A percentile compares a stretch with the other conserved stretches of the same genome.
Conservation (phyloP, 2,329 filamentous ascomycete species). For the Beauveria sp. region DNA sequence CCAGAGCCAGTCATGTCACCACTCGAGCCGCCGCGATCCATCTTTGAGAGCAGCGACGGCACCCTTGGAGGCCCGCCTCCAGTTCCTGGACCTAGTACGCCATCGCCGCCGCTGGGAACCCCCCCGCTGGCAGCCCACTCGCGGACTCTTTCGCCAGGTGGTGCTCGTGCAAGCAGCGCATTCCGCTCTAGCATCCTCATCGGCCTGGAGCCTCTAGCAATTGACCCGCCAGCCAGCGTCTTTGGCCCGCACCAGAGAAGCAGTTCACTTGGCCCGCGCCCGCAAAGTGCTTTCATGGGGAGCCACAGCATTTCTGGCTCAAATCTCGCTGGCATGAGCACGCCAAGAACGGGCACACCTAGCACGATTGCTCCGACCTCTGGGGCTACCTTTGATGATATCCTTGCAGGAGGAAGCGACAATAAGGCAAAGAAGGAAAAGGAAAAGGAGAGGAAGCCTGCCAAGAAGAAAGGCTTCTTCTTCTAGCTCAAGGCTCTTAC, state of each 20-base stretch:
- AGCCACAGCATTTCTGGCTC: slow-evolving; percentile 27
- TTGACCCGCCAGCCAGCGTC: slow-evolving; percentile 23
- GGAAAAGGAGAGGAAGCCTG: slow-evolving; percentile 35
- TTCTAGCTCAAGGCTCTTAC: background rate
- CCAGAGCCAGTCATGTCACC: slow-evolving; percentile 29
- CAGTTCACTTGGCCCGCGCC: slow-evolving; percentile 27
- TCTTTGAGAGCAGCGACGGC: slow-evolving; percentile 26
- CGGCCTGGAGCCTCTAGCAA: slow-evolving; percentile 35
- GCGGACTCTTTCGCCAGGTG: slow-evolving; percentile 32
- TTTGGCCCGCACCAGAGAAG: slow-evolving; percentile 25
- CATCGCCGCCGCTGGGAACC: slow-evolving; percentile 22
- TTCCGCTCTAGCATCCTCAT: slow-evolving; percentile 36
- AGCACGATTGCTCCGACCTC: slow-evolving; percentile 19
- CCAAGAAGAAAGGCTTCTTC: slow-evolving; percentile 18
- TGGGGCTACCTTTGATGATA: slow-evolving; percentile 42
- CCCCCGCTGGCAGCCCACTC: slow-evolving; percentile 28
- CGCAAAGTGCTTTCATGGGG: slow-evolving; percentile 24
- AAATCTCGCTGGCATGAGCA: slow-evolving; percentile 25
- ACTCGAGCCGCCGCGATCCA: slow-evolving; percentile 28
- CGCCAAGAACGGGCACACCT: slow-evolving; percentile 14
- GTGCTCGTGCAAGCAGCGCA: slow-evolving; percentile 23
- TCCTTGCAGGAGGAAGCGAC: slow-evolving; percentile 29
- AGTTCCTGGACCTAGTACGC: slow-evolving; percentile 17
- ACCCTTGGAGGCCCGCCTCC: slow-evolving; percentile 17
- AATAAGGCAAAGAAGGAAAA: slow-evolving; percentile 26